Base-by-base conservation (phyloP, 768 basidiomycete species). In the Lentinula sp. region DNA sequence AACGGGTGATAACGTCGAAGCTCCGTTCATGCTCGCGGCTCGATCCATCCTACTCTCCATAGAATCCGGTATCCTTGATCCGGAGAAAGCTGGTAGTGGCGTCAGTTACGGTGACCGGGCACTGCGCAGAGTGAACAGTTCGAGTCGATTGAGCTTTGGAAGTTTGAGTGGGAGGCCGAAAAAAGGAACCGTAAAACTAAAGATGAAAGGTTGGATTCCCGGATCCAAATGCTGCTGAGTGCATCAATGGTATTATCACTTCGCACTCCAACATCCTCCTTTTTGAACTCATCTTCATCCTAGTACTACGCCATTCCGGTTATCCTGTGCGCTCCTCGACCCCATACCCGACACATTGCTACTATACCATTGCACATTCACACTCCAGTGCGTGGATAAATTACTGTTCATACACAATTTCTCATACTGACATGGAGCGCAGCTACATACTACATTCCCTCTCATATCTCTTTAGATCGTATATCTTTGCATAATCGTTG, bases 51-150 rank as follows among this genome's bases (percentile, higher is more conserved):
- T 98, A 59, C 80, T 95, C 23, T 85, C 92, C 20, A 94, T 98
- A 67, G 95, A 98, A 74, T 90, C 92, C 15, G 95, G 94, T 32
- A 79, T 80, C 15, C 81, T 98, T 42, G 93, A 98, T 73, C 96
- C 96, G 45, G 95, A 98, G 75, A 90, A 91, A 69, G 85, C 92
- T 15, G 96, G 94, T 1, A 95, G 92, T 63, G 97, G 97, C 20
- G 94, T 99, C 49, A 93, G 91, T 68, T 99, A 97, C 69, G 97
- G 97, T 8, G 97, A 98, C 72, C 83, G 97, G 62, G 91, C 94
- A 23, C 79, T 98, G 36, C 83, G 94, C 60, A 82, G 96, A 67
- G 93, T 98, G 36, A 94, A 89, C 63, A 93, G 91, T 71, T 90
- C 90, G n/a, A 93, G 91, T 68, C 85, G 91, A 60, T 76, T 95